Evolutionary conservation across 495 filamentous ascomycete species (phyloP), one percentile per base, ranked within the genome.

Genomic region (Viridothelium virens): DNA sequence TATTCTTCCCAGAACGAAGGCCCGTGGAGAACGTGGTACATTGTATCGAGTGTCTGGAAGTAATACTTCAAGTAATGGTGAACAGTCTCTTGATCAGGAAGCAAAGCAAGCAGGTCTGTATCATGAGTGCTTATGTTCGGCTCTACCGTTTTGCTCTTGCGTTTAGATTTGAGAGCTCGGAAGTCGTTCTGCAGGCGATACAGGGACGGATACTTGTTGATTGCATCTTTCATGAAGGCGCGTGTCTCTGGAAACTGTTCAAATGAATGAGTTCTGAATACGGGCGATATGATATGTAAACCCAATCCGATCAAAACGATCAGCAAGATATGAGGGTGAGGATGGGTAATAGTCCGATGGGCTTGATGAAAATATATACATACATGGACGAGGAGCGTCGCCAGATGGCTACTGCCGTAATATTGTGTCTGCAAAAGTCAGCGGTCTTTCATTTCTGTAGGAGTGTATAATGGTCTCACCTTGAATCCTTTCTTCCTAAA

Each of bases 11-110:
- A 63, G 48, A 72, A 72, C 39, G 65, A 66, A 12, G 68, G 68
- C 3, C 66, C 44, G 63, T 72, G 70, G 11, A 72, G 25, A 38
- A 72, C 66, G 50, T 70, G 70, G 44, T 72, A 72, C 37, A 70
- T 63, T n/a, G 39, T 62, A 39, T 65, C 69, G 59, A 67, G 64
- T 38, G 37, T 70, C 46, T 69, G 66, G 6, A 72, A 61, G 44
- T 69, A 72, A 2, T 67, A 47, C 7, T 64, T 46, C 2, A 72
- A 34, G 6, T 70, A 69, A 9, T 61, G 3, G 38, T 68, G 66
- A 5, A 56, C 39, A 14, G 66, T 62, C 11, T 14, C 61, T 50
- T 65, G 61, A 6, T 16, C 9, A 6, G 68, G 66, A 7, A 72
- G 48, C 11, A 69, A 36, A 1, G 63, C 66, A 37, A 63, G 46